Evolutionary conservation across 1,284 basidiomycete species (phyloP), one percentile per base, ranked within the genome.

Genomic region (Fomitopsis pinicola): DNA sequence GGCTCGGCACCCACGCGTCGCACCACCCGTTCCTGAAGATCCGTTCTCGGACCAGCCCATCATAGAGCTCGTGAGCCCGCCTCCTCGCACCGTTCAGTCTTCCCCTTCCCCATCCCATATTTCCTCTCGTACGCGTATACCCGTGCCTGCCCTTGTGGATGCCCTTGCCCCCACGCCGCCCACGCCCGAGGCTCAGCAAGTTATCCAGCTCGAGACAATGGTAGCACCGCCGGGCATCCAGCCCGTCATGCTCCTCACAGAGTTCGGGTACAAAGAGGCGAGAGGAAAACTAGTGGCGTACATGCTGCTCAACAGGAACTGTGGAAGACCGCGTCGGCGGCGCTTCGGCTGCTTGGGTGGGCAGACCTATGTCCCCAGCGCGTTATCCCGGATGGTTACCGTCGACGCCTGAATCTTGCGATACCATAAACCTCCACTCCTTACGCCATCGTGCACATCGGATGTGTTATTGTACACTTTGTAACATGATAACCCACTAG

Each of bases 261-360:
- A 65, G 63, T 45, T 61, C 62, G 55, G 52, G 17, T 40, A 40
- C 12, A 62, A 50, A 38, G 66, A 61, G 60, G 67, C 60, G 59
- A 64, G 61, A 5, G 67, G 68, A 38, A 63, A 66, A 56, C 68
- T 71, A 33, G 70, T 72, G 26, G 71, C 71, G 53, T 71, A 60
- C 59, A 67, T 67, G 44, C 66, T 72, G 56, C 68, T 72, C 28
- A 69, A 45, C 57, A 66, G 71, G 22, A 63, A 64, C 22, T 63
- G 57, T 42, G 71, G 71, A 2, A 61, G 68, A 14, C 69, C 71
- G 56, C 64, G 69, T 42, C 59, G 67, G 48, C 64, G 69, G 36
- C 62, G 63, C 3, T 48, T 61, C 19, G 62, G 60, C 26, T 56
- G 57, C 30, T 64, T 64, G n/a, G 68, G 66, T 60, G 59, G 58